These are phyloP conservation scores for Nitzschia inconspicua DNA, from an alignment of 108 stramenopile genomes.

Conservation along the genomic window DNA sequence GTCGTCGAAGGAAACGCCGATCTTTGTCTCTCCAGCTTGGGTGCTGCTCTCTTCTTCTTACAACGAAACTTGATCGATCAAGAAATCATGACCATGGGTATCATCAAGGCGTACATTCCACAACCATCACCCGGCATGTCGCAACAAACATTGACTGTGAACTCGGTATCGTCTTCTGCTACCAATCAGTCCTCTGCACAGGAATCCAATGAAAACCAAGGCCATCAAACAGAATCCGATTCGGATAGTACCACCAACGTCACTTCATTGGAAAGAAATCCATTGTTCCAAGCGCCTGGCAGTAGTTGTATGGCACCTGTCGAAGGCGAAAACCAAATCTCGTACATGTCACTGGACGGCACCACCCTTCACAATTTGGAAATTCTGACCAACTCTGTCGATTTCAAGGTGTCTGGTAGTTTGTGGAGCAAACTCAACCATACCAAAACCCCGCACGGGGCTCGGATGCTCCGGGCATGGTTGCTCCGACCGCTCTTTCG, in stretches of 20 bases:
- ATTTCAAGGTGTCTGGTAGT: conserved; percentile 72
- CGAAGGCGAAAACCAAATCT: conserved; percentile 47
- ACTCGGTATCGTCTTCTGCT: background rate
- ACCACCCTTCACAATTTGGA: conserved; percentile 95
- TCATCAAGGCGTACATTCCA: conserved; percentile 84
- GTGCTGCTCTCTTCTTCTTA: conserved; percentile 87
- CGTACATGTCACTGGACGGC: conserved; percentile 93
- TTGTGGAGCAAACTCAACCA: conserved; percentile 91
- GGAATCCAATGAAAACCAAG: too few species aligned
- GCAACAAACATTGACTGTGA: background rate
- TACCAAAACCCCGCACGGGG: conserved; percentile 91
- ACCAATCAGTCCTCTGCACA: background rate
- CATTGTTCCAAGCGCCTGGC: too few species aligned
- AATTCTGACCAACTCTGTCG: conserved; percentile 74
- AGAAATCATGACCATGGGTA: conserved; percentile 90
- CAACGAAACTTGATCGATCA: conserved; percentile 89
- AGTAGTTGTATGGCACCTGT: too few species aligned
- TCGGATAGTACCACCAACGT: too few species aligned
- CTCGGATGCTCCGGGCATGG: conserved; percentile 93
- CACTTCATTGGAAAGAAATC: too few species aligned
- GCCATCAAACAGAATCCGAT: too few species aligned
- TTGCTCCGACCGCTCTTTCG: conserved; percentile 89
- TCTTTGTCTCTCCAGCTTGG: conserved; percentile 81
- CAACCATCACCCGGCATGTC: conserved; percentile 30
- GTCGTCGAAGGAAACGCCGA: conserved; percentile 77